These are phyloP conservation scores for Parathielavia hyrcaniae DNA, from an alignment of 495 filamentous ascomycete species.

Conservation along the genomic window DNA sequence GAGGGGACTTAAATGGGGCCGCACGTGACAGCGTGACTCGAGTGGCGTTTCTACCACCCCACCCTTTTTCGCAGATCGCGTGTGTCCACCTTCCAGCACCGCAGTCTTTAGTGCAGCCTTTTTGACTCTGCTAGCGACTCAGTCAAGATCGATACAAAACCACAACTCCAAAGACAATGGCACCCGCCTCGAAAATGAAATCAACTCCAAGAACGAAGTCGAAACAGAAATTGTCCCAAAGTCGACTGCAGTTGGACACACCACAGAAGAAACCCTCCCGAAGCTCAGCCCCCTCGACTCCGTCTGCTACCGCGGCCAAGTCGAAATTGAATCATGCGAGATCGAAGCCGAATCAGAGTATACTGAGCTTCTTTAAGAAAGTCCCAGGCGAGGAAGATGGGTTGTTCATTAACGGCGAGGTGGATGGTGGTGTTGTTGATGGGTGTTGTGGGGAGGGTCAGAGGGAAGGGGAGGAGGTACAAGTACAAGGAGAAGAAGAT, in stretches of 20 bases:
- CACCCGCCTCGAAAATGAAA: constrained; percentile 1
- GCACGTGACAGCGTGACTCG: constrained; percentile 18
- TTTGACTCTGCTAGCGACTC: too few species aligned
- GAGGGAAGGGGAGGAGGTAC: constrained; percentile 3
- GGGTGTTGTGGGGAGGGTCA: neutral
- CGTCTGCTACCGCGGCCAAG: neutral
- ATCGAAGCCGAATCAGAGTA: constrained; percentile 57
- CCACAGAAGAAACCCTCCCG: neutral
- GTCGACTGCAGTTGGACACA: neutral
- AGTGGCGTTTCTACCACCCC: constrained; percentile 11
- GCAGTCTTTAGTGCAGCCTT: neutral
- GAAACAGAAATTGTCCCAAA: constrained; percentile 8
- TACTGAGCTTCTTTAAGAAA: constrained; percentile 79
- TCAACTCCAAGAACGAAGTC: neutral
- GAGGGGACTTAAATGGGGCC: neutral
- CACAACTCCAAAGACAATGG: neutral
- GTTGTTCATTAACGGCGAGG: constrained; percentile 28
- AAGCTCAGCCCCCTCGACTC: neutral
- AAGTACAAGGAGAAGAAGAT: neutral
- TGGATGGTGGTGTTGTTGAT: neutral
- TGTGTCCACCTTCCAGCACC: neutral
- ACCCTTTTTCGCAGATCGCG: constrained; percentile 11
- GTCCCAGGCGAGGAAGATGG: constrained; percentile 39
- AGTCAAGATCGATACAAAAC: neutral
- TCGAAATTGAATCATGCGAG: constrained; percentile 31